Base-by-base conservation (phyloP, 2,329 filamentous ascomycete genomes). In the Diaporthe citriasiana region DNA sequence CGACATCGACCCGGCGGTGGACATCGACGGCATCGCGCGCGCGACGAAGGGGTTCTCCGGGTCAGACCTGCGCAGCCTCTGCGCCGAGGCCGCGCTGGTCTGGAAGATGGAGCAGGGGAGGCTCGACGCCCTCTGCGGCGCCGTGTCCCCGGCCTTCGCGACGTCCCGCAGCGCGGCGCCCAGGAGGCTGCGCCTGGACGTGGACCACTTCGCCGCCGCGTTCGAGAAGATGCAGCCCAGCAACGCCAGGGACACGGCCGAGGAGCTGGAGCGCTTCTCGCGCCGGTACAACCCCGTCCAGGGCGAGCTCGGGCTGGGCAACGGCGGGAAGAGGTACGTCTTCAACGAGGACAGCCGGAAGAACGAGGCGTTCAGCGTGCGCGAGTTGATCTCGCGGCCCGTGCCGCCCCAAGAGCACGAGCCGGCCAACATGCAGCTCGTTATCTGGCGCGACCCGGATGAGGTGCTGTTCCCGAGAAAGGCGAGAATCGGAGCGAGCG, bases 201-300 rank as follows among this genome's bases (percentile, higher is more conserved):
- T 66, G 33, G 45, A 66, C 45, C 63, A 66, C 63, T 66, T 66
- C 63, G 22, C 63, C 22, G 45, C 63, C 3, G 63, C 63, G 3
- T 66, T 66, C 15, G 63, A 66, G 30, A 66, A 27, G 30, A 66
- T 66, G 63, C 45, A 27, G 45, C 63, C 63, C 19, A 66, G 15
- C 63, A 38, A 19, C 13, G n/a, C 63, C 45, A 17, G 12, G 33
- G 45, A 51, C 12, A 10, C 13, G 30, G 22, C 45, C n/a, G 63
- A 38, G 12, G 30, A 66, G 45, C n/a, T 66, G 45, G 45, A 38
- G 63, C 22, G 45, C 1, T 66, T 66, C 30, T 1, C 4, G 13
- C 33, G 42, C 7, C 63, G 30, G 22, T 66, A 51, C 22, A 66
- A 66, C 15, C 63, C 63, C 12, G n/a, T 19, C 1, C 63, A 66